Percentiles rank a stretch among this genome's conserved stretches.
Conservation (phyloP, 1,139 yeast species). For the Blastobotrys ciferrii region DNA sequence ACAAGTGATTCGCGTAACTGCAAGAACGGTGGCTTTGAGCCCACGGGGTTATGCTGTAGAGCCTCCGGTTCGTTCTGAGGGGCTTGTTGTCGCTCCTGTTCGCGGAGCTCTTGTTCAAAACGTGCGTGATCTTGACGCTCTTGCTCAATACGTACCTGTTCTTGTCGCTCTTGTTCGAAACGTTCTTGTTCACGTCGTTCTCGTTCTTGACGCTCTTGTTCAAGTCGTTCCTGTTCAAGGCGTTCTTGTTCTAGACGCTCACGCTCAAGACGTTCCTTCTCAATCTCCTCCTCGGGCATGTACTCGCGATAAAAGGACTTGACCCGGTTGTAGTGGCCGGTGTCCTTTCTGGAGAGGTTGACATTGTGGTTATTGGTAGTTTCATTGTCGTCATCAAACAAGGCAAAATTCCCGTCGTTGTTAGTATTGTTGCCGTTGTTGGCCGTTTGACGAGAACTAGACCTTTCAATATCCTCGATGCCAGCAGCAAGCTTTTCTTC, state of each 20-base stretch:
- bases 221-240: neutral
- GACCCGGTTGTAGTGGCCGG: conserved; percentile 34
- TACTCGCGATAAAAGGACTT: conserved; percentile 35
- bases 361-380: neutral
- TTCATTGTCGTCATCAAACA: conserved; percentile 1
- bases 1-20: neutral
- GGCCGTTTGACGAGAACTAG: conserved; percentile 7
- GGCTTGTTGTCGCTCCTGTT: neutral
- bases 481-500: conserved; percentile 6
- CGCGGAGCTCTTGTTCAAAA: neutral
- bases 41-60: neutral
- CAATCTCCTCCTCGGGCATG: conserved; percentile 24
- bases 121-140: neutral
- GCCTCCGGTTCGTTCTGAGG: neutral
- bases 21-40: neutral
- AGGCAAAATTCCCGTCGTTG: neutral
- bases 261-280: neutral
- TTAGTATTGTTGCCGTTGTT: conserved; percentile 14
- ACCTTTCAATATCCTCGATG: conserved; percentile 9
- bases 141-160: neutral
- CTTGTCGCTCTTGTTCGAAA: neutral
- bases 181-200: neutral
- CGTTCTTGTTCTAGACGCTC: neutral
- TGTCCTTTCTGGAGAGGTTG: conserved; percentile 24
- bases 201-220: neutral